These are phyloP conservation scores for Leccinum arenicola DNA, from an alignment of 768 basidiomycete genomes.

Conservation along the genomic window DNA sequence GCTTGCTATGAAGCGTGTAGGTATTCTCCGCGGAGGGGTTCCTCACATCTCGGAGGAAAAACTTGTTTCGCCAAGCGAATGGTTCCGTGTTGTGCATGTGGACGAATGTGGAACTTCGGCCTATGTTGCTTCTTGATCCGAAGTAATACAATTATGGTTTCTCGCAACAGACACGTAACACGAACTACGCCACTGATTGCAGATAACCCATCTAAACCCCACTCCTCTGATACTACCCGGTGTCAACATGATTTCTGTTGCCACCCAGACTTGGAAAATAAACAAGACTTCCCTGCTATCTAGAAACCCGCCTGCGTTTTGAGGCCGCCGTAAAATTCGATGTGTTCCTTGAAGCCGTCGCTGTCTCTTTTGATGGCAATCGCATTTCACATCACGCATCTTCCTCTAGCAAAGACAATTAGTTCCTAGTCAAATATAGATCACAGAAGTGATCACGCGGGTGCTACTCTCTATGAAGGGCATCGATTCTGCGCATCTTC, in stretches of 20 bases:
- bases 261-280: too few species aligned
- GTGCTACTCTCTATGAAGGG: too few species aligned
- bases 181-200: background rate
- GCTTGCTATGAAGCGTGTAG: constrained; percentile 3
- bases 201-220: background rate
- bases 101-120: background rate
- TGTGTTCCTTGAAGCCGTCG: background rate
- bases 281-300: background rate
- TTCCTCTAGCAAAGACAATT: background rate
- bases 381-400: background rate
- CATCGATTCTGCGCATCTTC: too few species aligned
- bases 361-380: background rate
- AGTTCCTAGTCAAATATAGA: too few species aligned
- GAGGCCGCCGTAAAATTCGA: background rate
- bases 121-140: background rate
- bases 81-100: background rate
- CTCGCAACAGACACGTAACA: background rate
- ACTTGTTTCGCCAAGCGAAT: background rate
- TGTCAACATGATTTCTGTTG: too few species aligned
- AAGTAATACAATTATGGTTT: background rate
- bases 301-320: background rate
- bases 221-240: too few species aligned
- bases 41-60: constrained; percentile 6
- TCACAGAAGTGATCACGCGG: too few species aligned
- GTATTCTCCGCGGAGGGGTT: constrained; percentile 1